Base-by-base conservation (phyloP, 2,329 filamentous ascomycete species). In the Aureobasidium sp. region DNA sequence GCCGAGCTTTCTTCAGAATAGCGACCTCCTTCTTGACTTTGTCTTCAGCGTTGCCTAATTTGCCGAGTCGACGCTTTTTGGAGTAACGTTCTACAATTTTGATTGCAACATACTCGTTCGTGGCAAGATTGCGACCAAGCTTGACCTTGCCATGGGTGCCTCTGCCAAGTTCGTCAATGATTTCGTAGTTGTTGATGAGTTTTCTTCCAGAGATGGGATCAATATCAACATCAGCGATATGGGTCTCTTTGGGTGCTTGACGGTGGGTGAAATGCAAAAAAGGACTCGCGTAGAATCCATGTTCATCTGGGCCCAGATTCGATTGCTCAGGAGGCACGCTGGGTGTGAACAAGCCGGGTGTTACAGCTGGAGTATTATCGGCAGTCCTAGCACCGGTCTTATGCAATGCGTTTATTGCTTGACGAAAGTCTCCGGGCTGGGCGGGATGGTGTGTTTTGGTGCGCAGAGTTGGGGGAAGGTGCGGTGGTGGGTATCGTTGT, bases 131-230 rank as follows among this genome's bases (percentile, higher is more conserved):
- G 60, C 91, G 85, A 51, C 92, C 94, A 51, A 97, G 82, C 77
- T 99, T 99, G 71, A 99, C 94, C 78, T 97, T 99, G 70, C 94
- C 94, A 73, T 99, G 94, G 69, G 96, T 90, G 55, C 94, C 94
- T 63, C 94, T 88, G 61, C 94, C 94, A 59, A 99, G 90, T 76
- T 99, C 94, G 73, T 96, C 90, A 66, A 97, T 88, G 68, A 99
- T 90, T 75, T 97, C 91, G 77, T 99, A 99, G 72, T 97, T 89
- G 71, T 99, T 99, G 79, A 99, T 96, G 59, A 92, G 82, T 77
- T 99, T 99, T 65, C 94, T 90, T 63, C 94, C 94, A 5, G 93
- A 96, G 64, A 91, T 82, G 59, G 84, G 84, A 74, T 97, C 91
- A 65, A 92, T 87, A 70, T 97, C 93, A 67, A 97, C 90, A 69